These are phyloP conservation scores for Globisporangium solare DNA, from an alignment of 352 stramenopile species.

Conservation along the genomic window DNA sequence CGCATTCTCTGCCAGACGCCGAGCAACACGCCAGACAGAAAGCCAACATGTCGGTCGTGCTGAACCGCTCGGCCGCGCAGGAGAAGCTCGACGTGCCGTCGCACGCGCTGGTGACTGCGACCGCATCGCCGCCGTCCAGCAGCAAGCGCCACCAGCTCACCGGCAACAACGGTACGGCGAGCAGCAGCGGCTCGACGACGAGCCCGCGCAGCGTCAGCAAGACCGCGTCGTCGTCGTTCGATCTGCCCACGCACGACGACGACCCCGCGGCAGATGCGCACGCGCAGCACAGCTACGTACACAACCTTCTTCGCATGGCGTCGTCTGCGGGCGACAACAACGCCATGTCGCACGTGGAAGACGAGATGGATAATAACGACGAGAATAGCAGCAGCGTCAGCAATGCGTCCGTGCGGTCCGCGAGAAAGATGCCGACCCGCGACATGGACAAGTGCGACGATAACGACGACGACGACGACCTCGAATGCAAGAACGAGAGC, in stretches of 20 bases:
- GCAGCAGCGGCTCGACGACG: not conserved
- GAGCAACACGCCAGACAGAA: no score
- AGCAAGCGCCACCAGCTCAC: not conserved
- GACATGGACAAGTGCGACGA: no score
- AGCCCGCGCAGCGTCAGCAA: not conserved
- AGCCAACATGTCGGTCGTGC: slow-evolving; percentile 8
- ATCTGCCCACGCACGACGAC: no score
- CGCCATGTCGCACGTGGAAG: no score
- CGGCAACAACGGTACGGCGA: not conserved
- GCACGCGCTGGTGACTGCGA: slow-evolving; percentile 4
- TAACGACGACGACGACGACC: no score
- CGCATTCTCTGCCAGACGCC: not conserved
- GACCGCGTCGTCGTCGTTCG: not conserved
- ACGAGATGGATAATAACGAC: no score
- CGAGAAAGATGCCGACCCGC: no score
- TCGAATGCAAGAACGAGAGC: not conserved
- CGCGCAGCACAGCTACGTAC: no score
- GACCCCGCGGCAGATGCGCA: no score
- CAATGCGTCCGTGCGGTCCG: not conserved
- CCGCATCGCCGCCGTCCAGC: not conserved
- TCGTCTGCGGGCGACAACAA: not conserved
- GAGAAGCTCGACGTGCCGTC: slow-evolving; percentile 7
- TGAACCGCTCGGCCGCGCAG: slow-evolving; percentile 5
- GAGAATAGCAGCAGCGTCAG: not conserved
- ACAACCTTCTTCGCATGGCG: no score